Evolutionary conservation across 1,284 basidiomycete species (phyloP).

Genomic region (Ganoderma multipileum): DNA sequence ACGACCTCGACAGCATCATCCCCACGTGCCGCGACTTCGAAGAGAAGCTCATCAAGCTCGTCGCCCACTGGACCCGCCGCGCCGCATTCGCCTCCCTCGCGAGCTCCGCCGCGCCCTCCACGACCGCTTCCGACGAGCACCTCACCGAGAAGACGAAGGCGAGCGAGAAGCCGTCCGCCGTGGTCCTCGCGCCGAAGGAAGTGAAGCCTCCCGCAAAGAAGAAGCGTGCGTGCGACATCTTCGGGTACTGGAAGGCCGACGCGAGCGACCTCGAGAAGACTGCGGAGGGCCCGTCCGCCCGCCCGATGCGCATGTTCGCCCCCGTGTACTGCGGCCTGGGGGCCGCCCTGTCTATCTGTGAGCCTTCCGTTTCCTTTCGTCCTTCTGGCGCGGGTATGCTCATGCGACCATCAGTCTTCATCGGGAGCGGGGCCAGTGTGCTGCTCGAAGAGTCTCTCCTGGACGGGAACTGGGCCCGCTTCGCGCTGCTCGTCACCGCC

Average conservation of each 20-base stretch:
- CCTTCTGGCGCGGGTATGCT: conserved; percentile 17
- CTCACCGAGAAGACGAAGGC: conserved; percentile 49
- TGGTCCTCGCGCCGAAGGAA: conserved; percentile 44
- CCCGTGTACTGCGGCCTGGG: conserved; percentile 82
- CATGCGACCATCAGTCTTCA: conserved; percentile 55
- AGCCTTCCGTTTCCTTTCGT: conserved; percentile 27
- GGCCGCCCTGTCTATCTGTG: conserved; percentile 68
- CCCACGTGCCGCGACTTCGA: conserved; percentile 72
- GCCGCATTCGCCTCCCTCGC: conserved; percentile 44
- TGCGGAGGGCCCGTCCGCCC: conserved; percentile 38
- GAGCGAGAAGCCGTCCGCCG: conserved; percentile 27
- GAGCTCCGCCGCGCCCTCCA: conserved; percentile 45
- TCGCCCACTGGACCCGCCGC: conserved; percentile 79
- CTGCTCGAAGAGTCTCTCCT: conserved; percentile 74
- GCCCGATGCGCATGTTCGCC: conserved; percentile 77
- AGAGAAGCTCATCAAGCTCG: conserved; percentile 79
- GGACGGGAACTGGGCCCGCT: conserved; percentile 68
- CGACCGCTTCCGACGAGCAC: conserved; percentile 57
- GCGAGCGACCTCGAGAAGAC: conserved; percentile 59
- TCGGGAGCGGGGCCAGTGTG: conserved; percentile 61
- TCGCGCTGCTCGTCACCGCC: conserved; percentile 66
- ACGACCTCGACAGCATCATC: conserved; percentile 75
- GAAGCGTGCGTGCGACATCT: conserved; percentile 42
- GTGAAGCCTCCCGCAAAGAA: conserved; percentile 34
- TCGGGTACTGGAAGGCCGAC: conserved; percentile 45